Evolutionary conservation across 2,329 filamentous ascomycete species (phyloP), one percentile per base, ranked within the genome.

Genomic region (Hypoxylon sp.): DNA sequence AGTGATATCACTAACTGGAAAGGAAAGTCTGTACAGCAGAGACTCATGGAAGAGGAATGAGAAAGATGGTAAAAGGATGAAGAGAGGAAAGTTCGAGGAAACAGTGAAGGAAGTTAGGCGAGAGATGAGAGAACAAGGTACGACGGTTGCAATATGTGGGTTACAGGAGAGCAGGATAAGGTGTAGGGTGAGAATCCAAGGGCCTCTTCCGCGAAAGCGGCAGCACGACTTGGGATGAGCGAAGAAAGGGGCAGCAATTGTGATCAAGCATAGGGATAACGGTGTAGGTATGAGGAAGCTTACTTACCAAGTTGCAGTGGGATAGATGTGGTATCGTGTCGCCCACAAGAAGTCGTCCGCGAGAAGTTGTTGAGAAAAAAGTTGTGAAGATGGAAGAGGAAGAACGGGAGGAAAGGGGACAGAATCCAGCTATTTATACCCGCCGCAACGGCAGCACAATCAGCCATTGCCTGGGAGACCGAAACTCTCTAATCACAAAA

Each of bases 261-360:
- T 30, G 45, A 16, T 47, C 23, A 27, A 5, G 25, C 14, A 16
- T 29, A n/a, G 25, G n/a, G 5, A 16, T 30, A n/a, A 9, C 16
- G 14, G 14, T 9, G 45, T n/a, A 16, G 45, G 16, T n/a, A 47
- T 27, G 25, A 29, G 29, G 25, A 47, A 30, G 45, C 25, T 30
- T 27, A 47, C 45, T 47, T 47, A 47, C 45, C 25, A 53, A 37
- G 50, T 53, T 7, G 12, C 3, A 53, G 32, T 37, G 25, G 16
- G 21, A 27, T 4, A 19, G 19, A n/a, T 21, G 19, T 41, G 34
- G 32, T 11, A 32, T 41, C 8, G 16, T 21, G 37, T 41, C 12
- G 37, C n/a, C 37, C 16, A 6, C 21, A 8, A 39, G 32, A 27
- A 27, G 32, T n/a, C 7, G 8, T 27, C 14, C 32, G n/a, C n/a